Evolutionary conservation across 208 protist species (phyloP).

Genomic region (Naegleria gruberi): DNA sequence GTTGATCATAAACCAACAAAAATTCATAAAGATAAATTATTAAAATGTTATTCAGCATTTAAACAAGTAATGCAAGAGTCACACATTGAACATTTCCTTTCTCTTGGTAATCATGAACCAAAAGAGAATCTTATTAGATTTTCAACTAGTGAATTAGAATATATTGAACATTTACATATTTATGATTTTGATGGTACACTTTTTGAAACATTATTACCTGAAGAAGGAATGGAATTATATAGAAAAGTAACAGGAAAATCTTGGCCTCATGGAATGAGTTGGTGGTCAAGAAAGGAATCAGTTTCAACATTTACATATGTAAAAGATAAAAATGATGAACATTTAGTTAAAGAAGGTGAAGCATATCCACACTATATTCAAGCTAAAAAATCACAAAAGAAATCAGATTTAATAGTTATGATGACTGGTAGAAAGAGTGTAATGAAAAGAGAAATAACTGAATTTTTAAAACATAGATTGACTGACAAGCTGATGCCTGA

Average conservation of each 20-base stretch:
- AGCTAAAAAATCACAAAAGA: neutral
- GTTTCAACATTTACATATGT: neutral
- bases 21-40: neutral
- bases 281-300: neutral
- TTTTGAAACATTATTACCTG: neutral
- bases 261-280: neutral
- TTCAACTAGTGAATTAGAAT: neutral
- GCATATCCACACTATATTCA: neutral
- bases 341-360: neutral
- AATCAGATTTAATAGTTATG: neutral
- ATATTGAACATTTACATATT: neutral
- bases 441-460: neutral
- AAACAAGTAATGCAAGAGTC: neutral
- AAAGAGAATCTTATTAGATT: neutral
- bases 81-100: neutral
- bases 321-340: neutral
- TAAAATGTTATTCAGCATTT: neutral
- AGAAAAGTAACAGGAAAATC: neutral
- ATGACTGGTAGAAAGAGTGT: neutral
- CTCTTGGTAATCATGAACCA: neutral
- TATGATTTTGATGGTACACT: slow-evolving; percentile 4
- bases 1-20: too few relatives aligned
- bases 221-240: neutral
- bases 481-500: neutral
- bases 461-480: neutral